Evolutionary conservation across 2,329 filamentous ascomycete genomes (phyloP).

Genomic region (Pseudocercospora ulei): DNA sequence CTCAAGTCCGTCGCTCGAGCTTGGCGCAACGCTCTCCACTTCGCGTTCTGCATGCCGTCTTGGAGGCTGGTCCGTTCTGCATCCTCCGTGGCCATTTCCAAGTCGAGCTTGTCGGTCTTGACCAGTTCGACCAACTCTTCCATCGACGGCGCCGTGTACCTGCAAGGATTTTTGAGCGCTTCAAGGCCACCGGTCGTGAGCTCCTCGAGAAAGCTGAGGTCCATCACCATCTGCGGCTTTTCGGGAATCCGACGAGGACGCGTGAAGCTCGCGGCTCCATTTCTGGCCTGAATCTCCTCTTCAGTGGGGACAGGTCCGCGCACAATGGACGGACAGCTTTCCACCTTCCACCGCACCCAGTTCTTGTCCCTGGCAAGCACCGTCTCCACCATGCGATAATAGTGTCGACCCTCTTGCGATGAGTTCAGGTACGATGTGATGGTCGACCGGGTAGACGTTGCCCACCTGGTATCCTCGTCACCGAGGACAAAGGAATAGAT

Average conservation of each 20-base stretch:
- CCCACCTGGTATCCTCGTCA: conserved; percentile 85
- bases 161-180: conserved; percentile 54
- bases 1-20: conserved; percentile 64
- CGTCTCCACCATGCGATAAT: conserved; percentile 92
- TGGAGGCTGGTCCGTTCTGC: conserved; percentile 50
- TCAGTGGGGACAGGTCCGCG: conserved; percentile 58
- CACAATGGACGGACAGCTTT: conserved; percentile 81
- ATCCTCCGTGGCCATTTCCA: conserved; percentile 64
- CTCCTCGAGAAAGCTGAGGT: conserved; percentile 68
- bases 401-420: conserved; percentile 71
- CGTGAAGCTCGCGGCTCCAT: conserved; percentile 55
- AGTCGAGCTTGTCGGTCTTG: conserved; percentile 70
- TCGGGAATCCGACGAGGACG: conserved; percentile 61
- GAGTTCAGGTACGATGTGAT: conserved; percentile 66
- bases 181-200: conserved; percentile 55
- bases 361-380: conserved; percentile 94
- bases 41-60: conserved; percentile 75
- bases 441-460: conserved; percentile 60
- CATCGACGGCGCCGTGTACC: conserved; percentile 59
- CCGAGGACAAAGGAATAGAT: conserved; percentile 66
- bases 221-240: conserved; percentile 60
- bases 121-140: conserved; percentile 64
- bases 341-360: conserved; percentile 97
- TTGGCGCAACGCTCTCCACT: conserved; percentile 78
- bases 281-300: conserved; percentile 60